These are phyloP conservation scores for Lentinus tigrinus DNA, from an alignment of 768 basidiomycete genomes.

Conservation along the genomic window DNA sequence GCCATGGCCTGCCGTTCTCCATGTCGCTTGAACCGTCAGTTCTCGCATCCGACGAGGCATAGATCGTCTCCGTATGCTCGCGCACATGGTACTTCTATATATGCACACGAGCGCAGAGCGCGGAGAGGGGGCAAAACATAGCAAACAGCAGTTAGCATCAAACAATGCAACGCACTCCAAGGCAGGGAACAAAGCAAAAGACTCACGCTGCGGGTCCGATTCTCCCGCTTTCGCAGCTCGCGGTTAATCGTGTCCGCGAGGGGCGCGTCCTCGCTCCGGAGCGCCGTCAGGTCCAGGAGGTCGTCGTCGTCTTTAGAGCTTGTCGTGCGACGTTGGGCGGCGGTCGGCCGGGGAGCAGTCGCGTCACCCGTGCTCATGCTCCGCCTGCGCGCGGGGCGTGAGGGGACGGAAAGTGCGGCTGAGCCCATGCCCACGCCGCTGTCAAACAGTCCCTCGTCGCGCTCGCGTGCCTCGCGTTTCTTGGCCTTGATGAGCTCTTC, in stretches of 20 bases:
- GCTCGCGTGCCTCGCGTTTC: constrained; percentile 57
- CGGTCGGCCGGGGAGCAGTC: constrained; percentile 31
- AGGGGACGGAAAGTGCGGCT: constrained; percentile 21
- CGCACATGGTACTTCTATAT: constrained; percentile 77
- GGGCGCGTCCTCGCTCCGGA: constrained; percentile 48
- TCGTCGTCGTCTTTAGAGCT: constrained; percentile 26
- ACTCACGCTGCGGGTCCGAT: constrained; percentile 44
- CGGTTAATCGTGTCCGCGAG: constrained; percentile 71
- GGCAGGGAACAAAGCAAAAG: no score
- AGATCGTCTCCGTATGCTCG: constrained; percentile 74
- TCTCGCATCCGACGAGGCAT: constrained; percentile 70
- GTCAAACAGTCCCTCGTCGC: constrained; percentile 46
- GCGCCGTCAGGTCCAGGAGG: constrained; percentile 38
- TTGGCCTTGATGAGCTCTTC: constrained; percentile 73
- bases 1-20: constrained; percentile 82
- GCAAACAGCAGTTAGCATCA: background rate
- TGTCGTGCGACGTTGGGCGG: constrained; percentile 13
- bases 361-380: constrained; percentile 70
- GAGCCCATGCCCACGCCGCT: constrained; percentile 12
- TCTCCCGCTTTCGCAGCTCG: constrained; percentile 62
- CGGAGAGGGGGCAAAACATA: background rate
- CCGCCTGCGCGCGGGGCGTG: constrained; percentile 56
- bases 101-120: no score
- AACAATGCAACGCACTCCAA: background rate
- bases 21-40: constrained; percentile 77